Evolutionary conservation across 2,329 filamentous ascomycete species (phyloP).

Genomic region (Phialocephala sp.): DNA sequence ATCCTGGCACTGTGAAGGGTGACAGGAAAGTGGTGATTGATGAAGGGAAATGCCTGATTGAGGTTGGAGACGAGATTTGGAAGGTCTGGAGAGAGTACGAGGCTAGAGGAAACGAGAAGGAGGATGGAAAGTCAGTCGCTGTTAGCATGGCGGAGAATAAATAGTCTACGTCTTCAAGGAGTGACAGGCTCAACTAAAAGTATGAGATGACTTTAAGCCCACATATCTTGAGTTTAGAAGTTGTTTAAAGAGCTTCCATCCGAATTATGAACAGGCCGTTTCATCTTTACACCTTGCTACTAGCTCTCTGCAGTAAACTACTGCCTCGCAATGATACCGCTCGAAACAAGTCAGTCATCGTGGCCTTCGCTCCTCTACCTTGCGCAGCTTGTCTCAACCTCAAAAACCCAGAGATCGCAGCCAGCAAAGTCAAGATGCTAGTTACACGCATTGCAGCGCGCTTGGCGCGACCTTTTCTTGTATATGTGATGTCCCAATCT

Average conservation of each 20-base stretch:
- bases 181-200: too few relatives aligned
- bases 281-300: conserved; percentile 19
- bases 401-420: conserved; percentile 13
- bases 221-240: too few relatives aligned
- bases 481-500: conserved; percentile 60
- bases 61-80: conserved; percentile 33
- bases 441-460: conserved; percentile 23
- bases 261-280: too few relatives aligned
- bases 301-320: conserved; percentile 19
- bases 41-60: conserved; percentile 31
- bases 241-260: too few relatives aligned
- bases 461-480: conserved; percentile 51
- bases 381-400: conserved; percentile 9
- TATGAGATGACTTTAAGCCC: too few relatives aligned
- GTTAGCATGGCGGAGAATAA: too few relatives aligned
- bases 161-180: too few relatives aligned
- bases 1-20: conserved; percentile 26
- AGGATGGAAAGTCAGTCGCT: background rate
- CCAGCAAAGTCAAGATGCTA: conserved; percentile 9
- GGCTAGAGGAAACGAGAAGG: conserved; percentile 15
- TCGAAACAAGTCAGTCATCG: conserved; percentile 15
- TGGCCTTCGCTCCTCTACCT: background rate
- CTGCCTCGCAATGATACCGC: conserved; percentile 19
- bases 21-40: conserved; percentile 34
- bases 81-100: conserved; percentile 37